Conservation (phyloP, 805 yeast genomes). For the Grigorovia transvaalensis region DNA sequence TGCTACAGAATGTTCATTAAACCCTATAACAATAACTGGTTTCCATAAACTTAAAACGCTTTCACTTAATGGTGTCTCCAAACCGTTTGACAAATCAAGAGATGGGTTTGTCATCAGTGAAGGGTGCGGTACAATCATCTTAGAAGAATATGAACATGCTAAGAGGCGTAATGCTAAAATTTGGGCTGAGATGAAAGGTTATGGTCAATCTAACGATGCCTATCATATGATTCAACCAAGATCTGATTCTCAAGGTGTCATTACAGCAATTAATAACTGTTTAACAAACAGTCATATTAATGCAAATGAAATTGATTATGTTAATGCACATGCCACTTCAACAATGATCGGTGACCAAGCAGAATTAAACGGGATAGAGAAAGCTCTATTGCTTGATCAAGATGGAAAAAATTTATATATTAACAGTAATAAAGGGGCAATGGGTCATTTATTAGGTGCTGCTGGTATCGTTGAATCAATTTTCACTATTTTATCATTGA, state of each 20-base stretch:
- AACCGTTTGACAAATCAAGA: constrained; percentile 77
- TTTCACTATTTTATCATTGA: constrained; percentile 60
- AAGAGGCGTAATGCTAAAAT: constrained; percentile 50
- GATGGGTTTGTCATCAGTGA: constrained; percentile 89
- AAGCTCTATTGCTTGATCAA: constrained; percentile 17
- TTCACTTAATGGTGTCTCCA: constrained; percentile 51
- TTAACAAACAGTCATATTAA: constrained; percentile 39
- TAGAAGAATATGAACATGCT: constrained; percentile 77
- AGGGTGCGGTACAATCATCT: constrained; percentile 74
- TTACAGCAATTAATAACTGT: constrained; percentile 72
- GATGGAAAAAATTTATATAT: constrained; percentile 33
- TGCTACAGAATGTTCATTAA: constrained; percentile 81
- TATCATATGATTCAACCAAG: constrained; percentile 88
- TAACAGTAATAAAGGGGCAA: constrained; percentile 82
- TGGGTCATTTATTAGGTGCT: constrained; percentile 91
- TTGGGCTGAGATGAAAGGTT: constrained; percentile 75
- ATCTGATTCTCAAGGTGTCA: constrained; percentile 76
- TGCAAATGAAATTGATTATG: constrained; percentile 50
- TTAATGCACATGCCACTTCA: constrained; percentile 96
- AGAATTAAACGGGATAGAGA: constrained; percentile 62
- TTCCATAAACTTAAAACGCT: constrained; percentile 84
- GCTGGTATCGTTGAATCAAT: constrained; percentile 92
- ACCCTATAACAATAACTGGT: constrained; percentile 81
- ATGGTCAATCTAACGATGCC: constrained; percentile 88
- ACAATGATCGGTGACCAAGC: constrained; percentile 84